Conservation (phyloP, 805 yeast species). For the Candida alai region DNA sequence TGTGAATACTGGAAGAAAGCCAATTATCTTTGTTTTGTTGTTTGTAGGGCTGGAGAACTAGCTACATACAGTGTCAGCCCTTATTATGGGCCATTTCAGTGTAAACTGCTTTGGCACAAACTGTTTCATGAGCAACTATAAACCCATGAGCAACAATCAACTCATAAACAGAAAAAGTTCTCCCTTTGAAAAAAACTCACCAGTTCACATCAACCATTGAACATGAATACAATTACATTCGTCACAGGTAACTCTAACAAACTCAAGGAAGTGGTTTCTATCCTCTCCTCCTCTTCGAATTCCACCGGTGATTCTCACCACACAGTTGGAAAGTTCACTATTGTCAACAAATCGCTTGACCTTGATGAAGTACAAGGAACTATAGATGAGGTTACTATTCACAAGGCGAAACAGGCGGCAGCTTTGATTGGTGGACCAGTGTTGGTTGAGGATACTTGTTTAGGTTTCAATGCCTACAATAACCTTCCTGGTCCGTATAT, state of each 20-base stretch:
- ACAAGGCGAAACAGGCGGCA: constrained; percentile 77
- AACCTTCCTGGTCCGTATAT: constrained; percentile 90
- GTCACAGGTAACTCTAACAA: constrained; percentile 91
- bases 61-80: no score
- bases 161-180: neutral
- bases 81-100: no score
- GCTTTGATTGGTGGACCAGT: constrained; percentile 68
- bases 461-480: constrained; percentile 75
- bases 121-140: no score
- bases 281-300: constrained; percentile 41
- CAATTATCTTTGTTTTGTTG: no score
- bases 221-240: constrained; percentile 48
- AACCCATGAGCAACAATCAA: neutral
- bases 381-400: constrained; percentile 72
- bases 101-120: no score
- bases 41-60: no score
- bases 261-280: constrained; percentile 76
- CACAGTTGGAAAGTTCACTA: constrained; percentile 44
- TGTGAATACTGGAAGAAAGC: no score
- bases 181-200: neutral
- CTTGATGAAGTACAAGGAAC: constrained; percentile 90
- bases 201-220: neutral
- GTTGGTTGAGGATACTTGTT: constrained; percentile 91
- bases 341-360: constrained; percentile 69
- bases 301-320: constrained; percentile 15